Conservation (phyloP, 2,329 filamentous ascomycete species). For the Monosporascus sp. region DNA sequence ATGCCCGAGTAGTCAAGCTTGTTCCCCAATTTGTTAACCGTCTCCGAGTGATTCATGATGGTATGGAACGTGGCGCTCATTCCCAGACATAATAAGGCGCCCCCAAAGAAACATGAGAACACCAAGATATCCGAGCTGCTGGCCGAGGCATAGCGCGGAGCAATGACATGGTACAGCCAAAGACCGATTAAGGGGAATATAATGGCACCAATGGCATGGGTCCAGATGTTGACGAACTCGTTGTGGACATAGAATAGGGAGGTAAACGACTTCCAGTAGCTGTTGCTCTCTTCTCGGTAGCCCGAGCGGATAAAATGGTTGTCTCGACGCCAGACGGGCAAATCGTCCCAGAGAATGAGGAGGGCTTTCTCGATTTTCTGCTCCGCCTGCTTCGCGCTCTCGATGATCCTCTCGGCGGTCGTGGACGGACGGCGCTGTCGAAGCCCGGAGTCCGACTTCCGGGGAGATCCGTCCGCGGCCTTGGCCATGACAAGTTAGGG, state of each 20-base stretch:
- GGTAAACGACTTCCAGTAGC: slow-evolving; percentile 38
- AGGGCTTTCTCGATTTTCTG: slow-evolving; percentile 34
- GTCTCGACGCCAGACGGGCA: slow-evolving; percentile 54
- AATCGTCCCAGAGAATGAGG: slow-evolving; percentile 52
- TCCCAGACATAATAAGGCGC: slow-evolving; percentile 66
- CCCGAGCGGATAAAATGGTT: slow-evolving; percentile 50
- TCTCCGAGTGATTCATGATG: slow-evolving; percentile 75
- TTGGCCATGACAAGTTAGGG: not conserved
- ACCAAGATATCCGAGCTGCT: slow-evolving; percentile 59
- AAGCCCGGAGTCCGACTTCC: slow-evolving; percentile 9
- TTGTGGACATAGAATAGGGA: slow-evolving; percentile 54
- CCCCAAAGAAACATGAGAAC: slow-evolving; percentile 74
- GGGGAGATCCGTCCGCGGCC: not conserved
- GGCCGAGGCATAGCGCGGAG: slow-evolving; percentile 61
- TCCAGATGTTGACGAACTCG: slow-evolving; percentile 59
- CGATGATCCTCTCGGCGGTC: slow-evolving; percentile 18
- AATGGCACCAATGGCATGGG: slow-evolving; percentile 60
- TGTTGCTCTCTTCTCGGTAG: slow-evolving; percentile 47
- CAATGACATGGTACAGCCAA: slow-evolving; percentile 52
- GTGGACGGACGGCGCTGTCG: slow-evolving; percentile 27
- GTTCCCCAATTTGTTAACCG: slow-evolving; percentile 78
- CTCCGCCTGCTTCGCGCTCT: slow-evolving; percentile 30
- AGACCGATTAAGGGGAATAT: slow-evolving; percentile 46
- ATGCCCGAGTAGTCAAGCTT: slow-evolving; percentile 95
- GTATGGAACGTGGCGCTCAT: slow-evolving; percentile 85